Percentiles rank a stretch among this genome's conserved stretches.
Conservation (phyloP, 768 basidiomycete species). For the Termitomyces sp. region DNA sequence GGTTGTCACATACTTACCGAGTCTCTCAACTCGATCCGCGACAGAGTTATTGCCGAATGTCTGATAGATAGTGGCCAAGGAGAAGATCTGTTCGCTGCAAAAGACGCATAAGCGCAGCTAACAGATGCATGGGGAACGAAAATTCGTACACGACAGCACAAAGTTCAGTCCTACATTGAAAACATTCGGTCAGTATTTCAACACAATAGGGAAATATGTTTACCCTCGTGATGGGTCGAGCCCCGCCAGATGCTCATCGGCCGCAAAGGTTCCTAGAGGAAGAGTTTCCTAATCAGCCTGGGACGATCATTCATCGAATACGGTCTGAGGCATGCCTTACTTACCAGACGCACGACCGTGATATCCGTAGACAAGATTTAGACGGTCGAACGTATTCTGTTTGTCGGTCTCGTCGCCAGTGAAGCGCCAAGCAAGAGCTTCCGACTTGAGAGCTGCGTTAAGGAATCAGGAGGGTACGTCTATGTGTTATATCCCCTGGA, state of each 20-base stretch:
- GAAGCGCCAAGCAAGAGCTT: constrained; percentile 38
- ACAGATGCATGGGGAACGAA: neutral
- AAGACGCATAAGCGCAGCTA: neutral
- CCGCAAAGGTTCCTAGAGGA: constrained; percentile 35
- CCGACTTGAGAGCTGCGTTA: constrained; percentile 28
- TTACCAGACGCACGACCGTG: constrained; percentile 35
- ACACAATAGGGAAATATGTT: neutral
- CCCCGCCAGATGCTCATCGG: constrained; percentile 38
- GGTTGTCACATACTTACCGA: constrained; percentile 19
- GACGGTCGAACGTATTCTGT: constrained; percentile 33
- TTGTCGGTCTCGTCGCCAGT: constrained; percentile 35
- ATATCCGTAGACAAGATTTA: constrained; percentile 34
- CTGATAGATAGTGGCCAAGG: constrained; percentile 36
- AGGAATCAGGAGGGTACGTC: neutral
- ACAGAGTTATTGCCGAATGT: constrained; percentile 39
- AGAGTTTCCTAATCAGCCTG: neutral
- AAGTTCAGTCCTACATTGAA: constrained; percentile 21
- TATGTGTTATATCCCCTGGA: no score
- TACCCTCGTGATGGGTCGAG: constrained; percentile 40
- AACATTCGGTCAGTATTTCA: neutral
- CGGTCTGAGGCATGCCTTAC: neutral
- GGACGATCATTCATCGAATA: neutral
- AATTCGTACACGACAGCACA: constrained; percentile 33
- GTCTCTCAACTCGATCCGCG: constrained; percentile 35
- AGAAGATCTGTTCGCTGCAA: constrained; percentile 39